Percentiles rank a stretch among this genome's conserved stretches.
Conservation (phyloP, 257 asterid genomes). For the Capsicum baccatum region DNA sequence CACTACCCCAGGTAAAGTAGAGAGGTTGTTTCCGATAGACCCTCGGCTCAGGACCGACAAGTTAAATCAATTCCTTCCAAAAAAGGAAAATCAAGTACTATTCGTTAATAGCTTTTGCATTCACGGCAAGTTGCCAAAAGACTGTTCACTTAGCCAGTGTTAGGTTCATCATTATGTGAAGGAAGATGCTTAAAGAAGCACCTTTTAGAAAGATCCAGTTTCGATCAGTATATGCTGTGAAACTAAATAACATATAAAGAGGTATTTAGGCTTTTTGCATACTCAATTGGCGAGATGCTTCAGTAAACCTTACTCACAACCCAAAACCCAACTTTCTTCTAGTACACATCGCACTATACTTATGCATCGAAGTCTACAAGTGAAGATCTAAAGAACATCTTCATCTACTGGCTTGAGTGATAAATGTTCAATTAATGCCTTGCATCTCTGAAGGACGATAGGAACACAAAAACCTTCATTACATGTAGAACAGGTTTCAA, state of each 20-base stretch:
- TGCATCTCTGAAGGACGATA: not conserved
- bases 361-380: not conserved
- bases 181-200: not conserved
- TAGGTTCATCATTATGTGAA: not conserved
- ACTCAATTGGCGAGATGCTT: not conserved
- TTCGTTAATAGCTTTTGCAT: not conserved
- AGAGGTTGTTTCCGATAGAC: too few species aligned
- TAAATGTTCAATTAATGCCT: not conserved
- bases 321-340: not conserved
- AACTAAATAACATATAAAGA: constrained; percentile 18
- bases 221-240: not conserved
- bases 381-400: not conserved
- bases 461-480: constrained; percentile 25
- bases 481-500: not conserved
- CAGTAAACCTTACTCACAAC: not conserved
- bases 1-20: too few species aligned
- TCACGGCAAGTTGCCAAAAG: not conserved
- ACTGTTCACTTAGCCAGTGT: not conserved
- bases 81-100: not conserved
- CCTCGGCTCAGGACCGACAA: too few species aligned
- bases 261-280: not conserved
- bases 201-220: not conserved
- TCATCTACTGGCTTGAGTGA: not conserved
- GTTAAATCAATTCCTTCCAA: not conserved
- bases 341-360: constrained; percentile 1